Base-by-base conservation (phyloP, 257 asterid genomes). In the Solanum paucissectum region DNA sequence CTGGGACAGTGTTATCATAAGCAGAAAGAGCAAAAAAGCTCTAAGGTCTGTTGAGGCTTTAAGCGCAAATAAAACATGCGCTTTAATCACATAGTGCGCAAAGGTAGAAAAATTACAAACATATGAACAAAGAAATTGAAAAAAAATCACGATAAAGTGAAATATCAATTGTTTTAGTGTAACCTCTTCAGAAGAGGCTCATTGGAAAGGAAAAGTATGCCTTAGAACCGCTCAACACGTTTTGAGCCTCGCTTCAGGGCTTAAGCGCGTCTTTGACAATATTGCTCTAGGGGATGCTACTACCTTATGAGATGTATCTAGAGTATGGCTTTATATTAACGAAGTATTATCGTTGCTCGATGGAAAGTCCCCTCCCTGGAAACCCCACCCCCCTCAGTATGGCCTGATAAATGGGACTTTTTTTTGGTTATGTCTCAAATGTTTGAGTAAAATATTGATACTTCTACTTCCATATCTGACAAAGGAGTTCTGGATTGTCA, bases 401-500 rank as follows among this genome's bases (percentile, higher is more conserved):
- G 69, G 69, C 34, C 44, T 82, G 86, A 32, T 49, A 82, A 32
- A 82, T 82, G 5, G 42, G 11, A 46, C 40, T 25, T 3, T 29
- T 23, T 46, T 49, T 9, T 46, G 18, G 29, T 81, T 27, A 81
- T 81, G 40, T 9, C 68, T 49, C 11, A 9, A 46, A 79, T 16
- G 36, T 81, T 27, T 29, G n/a, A 16, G 85, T 16, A 81, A 16
- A 46, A 16, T 46, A 52, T 29, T 29, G 25, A 18, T 16, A 32
- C 44, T 82, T 82, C 86, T 49, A 32, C 44, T 82, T 49, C 44
- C 10, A 6, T 82, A 32, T 32, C 86, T 82, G 44, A 82, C 69
- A 49, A 82, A 49, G 69, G 18, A 82, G 32, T 32, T 86, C 83
- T 86, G 88, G 23, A 68, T 85, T 90, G 88, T 71, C 95, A 97